Evolutionary conservation across 768 basidiomycete genomes (phyloP).

Genomic region (Trametes punicea): DNA sequence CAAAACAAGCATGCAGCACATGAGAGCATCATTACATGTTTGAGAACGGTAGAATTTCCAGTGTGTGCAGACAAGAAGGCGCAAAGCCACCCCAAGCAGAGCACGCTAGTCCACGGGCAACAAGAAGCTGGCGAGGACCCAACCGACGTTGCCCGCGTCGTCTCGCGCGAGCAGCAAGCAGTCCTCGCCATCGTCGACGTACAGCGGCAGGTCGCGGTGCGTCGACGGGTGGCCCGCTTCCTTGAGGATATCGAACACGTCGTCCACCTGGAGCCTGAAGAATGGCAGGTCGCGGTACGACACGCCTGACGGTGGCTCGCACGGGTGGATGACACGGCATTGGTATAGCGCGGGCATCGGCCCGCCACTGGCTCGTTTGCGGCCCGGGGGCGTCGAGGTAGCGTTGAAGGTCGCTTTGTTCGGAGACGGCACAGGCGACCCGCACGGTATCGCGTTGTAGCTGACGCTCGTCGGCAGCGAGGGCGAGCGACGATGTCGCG

Average conservation of each 20-base stretch:
- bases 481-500: slow-evolving; percentile 26
- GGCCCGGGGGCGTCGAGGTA: neutral
- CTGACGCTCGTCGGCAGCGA: slow-evolving; percentile 18
- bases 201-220: slow-evolving; percentile 69
- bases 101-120: slow-evolving; percentile 47
- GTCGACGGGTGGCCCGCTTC: slow-evolving; percentile 78
- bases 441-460: neutral
- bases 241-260: slow-evolving; percentile 63
- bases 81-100: slow-evolving; percentile 8
- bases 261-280: slow-evolving; percentile 62
- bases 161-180: slow-evolving; percentile 74
- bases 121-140: slow-evolving; percentile 82
- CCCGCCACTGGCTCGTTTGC: slow-evolving; percentile 12
- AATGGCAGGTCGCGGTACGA: slow-evolving; percentile 75
- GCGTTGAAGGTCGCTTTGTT: slow-evolving; percentile 20
- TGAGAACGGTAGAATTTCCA: neutral
- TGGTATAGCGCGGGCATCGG: slow-evolving; percentile 48
- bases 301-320: slow-evolving; percentile 58
- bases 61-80: neutral
- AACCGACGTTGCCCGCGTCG: slow-evolving; percentile 54
- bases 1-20: slow-evolving; percentile 1
- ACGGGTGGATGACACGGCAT: slow-evolving; percentile 67
- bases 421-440: slow-evolving; percentile 11
- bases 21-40: neutral
- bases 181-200: slow-evolving; percentile 75